Evolutionary conservation across 129 eudicot species (phyloP), one percentile per base, ranked within the genome.

Genomic region (Flaveria sonorensis): DNA sequence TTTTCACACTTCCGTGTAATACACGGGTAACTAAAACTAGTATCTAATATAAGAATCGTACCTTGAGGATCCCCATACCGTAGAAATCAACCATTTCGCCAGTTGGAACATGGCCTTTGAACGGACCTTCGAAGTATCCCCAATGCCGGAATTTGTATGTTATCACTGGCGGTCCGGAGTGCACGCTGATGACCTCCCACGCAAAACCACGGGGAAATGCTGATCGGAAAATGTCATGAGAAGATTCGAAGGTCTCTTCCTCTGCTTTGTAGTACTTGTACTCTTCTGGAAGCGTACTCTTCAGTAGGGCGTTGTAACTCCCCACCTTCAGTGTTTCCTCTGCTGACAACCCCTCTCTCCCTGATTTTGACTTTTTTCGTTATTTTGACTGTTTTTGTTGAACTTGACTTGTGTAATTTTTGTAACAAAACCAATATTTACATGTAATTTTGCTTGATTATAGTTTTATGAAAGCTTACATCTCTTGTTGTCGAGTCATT

Each of bases 51-150:
- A 63, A 1, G 50, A 39, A 18, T 32, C n/a, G 63, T 77, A 90
- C 98, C 88, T 90, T 93, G 73, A 93, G 85, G 67, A 90, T 67
- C 8, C 92, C 98, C 81, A 93, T 71, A 36, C 98, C 98, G 30
- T 79, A 90, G 73, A 93, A 90, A 64, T 93, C 84, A 62, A 87
- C 90, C 94, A 88, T 55, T 39, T 93, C 89, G 1, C 98, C 95
- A 3, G 96, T 90, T 19, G 98, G 98, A 0, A 86, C 88, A 68
- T 86, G 92, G 20, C 86, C 92, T 83, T 92, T 92, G 66, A 63
- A 92, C 5, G 92, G 96, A 2, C 98, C 98, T 76, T 93, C 96
- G 32, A 93, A 90, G 82, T 63, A 93, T 53, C 98, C 98, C 96
- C 98, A 93, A 70, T 93, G 98, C 79, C 98, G 82, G 73, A 93